Evolutionary conservation across 1,284 basidiomycete genomes (phyloP).

Genomic region (Naganishia liquefaciens): DNA sequence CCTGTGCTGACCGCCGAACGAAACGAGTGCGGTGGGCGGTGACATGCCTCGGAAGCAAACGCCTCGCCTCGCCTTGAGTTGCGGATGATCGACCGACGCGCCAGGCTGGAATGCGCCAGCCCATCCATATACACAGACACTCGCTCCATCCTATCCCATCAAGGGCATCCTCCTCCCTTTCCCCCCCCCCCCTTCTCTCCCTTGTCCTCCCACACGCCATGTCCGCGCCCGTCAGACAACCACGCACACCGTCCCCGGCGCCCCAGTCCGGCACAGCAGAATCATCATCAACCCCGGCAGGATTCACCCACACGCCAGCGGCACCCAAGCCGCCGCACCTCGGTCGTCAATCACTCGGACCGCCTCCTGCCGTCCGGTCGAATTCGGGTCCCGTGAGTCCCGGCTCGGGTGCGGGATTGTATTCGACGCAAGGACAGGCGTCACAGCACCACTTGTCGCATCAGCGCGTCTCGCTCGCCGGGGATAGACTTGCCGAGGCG

Average conservation of each 20-base stretch:
- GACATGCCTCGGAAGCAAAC: no score
- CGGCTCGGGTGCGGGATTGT: not conserved
- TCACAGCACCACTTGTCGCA: conserved; percentile 5
- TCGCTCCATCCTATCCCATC: not conserved
- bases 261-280: not conserved
- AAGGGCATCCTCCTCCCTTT: not conserved
- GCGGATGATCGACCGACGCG: no score
- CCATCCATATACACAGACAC: no score
- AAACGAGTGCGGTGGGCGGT: no score
- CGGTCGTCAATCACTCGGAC: conserved; percentile 22
- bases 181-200: conserved; percentile 3
- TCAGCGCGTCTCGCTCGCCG: conserved; percentile 20
- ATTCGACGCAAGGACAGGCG: not conserved
- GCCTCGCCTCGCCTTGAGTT: no score
- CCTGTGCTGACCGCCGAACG: no score
- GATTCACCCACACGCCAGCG: not conserved
- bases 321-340: conserved; percentile 22
- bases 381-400: conserved; percentile 14
- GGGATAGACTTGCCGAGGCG: conserved; percentile 8
- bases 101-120: no score
- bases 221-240: conserved; percentile 24
- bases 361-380: conserved; percentile 5
- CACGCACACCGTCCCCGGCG: conserved; percentile 17
- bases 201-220: conserved; percentile 6
- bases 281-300: not conserved